Base-by-base conservation (phyloP, 78 protist species). In the Bodo saltans region DNA sequence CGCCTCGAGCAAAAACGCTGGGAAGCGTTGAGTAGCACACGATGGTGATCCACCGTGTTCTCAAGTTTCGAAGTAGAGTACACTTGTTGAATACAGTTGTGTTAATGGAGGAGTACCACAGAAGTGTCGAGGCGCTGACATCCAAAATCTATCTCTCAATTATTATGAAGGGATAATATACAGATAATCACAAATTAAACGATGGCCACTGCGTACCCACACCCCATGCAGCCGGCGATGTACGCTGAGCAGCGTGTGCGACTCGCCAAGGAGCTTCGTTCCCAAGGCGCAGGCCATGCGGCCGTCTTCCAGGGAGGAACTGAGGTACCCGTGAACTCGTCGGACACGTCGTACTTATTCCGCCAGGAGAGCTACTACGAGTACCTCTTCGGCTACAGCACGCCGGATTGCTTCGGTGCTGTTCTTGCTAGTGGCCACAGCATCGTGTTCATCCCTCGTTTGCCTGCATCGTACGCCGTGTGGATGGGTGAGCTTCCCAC, bases 331-430 rank as follows among this genome's bases (percentile, higher is more conserved):
- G 70, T 74, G 52, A 3, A 39, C 34, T 68, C 12, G 42, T 4
- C 81, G 11, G 81, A 76, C 69, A 60, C 69, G 28, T 8, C 40
- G 25, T 76, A 3, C 42, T 71, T 4, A 11, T 70, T 32, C 72
- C 74, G 47, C 27, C 85, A 81, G 33, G 85, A 81, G 33, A 69
- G 72, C 68, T 32, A 81, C 73, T 81, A 25, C 74, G 60, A 81
- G 70, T 81, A 3, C 60, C 70, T 81, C 33, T 71, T 70, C 74
- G 85, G 85, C 30, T 28, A 11, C 35, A 68, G 67, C 28, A 72
- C 12, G 72, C 26, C 85, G 23, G 76, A 67, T 4, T 37, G 74
- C 33, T 42, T 28, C 73, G 85, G 78, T n/a, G 78, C 53, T 17
- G 12, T 81, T 26, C 42, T 81, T 23, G 42, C 79, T 12, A 38